Evolutionary conservation across 495 filamentous ascomycete species (phyloP), one percentile per base, ranked within the genome.

Genomic region (Hyaloscypha bicolor): DNA sequence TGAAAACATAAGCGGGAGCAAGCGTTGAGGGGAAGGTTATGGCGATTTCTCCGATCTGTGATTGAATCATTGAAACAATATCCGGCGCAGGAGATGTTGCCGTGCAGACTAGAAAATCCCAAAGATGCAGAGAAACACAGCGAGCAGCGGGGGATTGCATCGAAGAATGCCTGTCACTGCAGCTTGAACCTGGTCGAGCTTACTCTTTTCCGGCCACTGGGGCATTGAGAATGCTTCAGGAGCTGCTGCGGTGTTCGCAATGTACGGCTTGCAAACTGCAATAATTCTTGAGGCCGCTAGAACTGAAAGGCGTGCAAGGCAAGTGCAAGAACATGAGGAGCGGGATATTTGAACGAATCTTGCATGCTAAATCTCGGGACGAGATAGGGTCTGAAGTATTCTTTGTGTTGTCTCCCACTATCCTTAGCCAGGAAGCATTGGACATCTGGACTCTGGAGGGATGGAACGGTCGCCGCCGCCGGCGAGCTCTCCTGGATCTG

Each of bases 31-130:
- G 56, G 56, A 21, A 21, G 25, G 25, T 16, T 32, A 32, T 59
- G 56, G 56, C 56, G 56, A 59, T 21, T 35, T 35, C 32, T 59
- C 11, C 56, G 56, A 35, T 37, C 56, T 21, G 56, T 59, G 56
- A 59, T 59, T 59, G 56, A 58, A 59, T 35, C 56, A 21, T 33
- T 16, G 56, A 59, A 59, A 59, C 56, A 59, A 59, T 59, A 59
- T 59, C 56, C 32, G 56, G 56, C 32, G 56, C 56, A 59, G 56
- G 32, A 59, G 56, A 59, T 59, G 56, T 9, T 59, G n/a, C 61
- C 31, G 31, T 55, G 45, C 35, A 32, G 48, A 55, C 42, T 33
- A 55, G 61, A 35, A 32, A 53, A 32, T 63, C 61, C 61, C 61
- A 52, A 48, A 63, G 61, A 63, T 63, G 48, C 61, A 35, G 21